Evolutionary conservation across 345 rosid species (phyloP), one percentile per base, ranked within the genome.

Genomic region (Citropsis articulata): DNA sequence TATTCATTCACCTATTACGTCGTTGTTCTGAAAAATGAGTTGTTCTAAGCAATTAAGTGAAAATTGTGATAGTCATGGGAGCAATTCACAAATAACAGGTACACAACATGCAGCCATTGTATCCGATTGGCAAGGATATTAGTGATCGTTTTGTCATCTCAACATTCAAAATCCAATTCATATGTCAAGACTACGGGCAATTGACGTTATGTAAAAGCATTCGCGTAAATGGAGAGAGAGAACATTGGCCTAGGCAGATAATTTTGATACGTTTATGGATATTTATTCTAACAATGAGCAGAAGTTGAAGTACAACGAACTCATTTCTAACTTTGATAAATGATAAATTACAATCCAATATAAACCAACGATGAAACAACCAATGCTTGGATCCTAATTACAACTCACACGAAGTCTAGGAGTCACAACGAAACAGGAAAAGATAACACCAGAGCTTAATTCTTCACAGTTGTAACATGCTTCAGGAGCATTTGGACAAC

Each of bases 21-120:
- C 42, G 8, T 38, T 36, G 82, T 93, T 90, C 85, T 87, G 97
- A 86, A 97, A 78, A 84, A n/a, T 92, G 89, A 97, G 99, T 80
- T 98, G 97, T 84, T 83, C 82, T 24, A 86, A 85, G 86, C 92
- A 84, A 69, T 91, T 78, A 12, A 27, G 66, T 82, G 89, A 91
- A 82, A 83, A 87, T 77, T 82, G 86, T 69, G 89, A 85, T n/a
- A n/a, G 67, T 57, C 77, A 79, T 72, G 85, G 66, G 68, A 82
- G 80, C 72, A 84, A 83, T 82, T 76, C 86, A 65, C 84, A 82
- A 80, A 72, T 65, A 31, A 27, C 21, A 7, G 25, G 42, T 7
- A 38, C 42, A 38, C 42, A 38, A 38, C 42, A 8, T 38, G 10
- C n/a, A n/a, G n/a, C n/a, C n/a, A n/a, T n/a, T n/a, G n/a, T n/a